Evolutionary conservation across 2,329 filamentous ascomycete genomes (phyloP).

Genomic region (Fusarium chaquense): DNA sequence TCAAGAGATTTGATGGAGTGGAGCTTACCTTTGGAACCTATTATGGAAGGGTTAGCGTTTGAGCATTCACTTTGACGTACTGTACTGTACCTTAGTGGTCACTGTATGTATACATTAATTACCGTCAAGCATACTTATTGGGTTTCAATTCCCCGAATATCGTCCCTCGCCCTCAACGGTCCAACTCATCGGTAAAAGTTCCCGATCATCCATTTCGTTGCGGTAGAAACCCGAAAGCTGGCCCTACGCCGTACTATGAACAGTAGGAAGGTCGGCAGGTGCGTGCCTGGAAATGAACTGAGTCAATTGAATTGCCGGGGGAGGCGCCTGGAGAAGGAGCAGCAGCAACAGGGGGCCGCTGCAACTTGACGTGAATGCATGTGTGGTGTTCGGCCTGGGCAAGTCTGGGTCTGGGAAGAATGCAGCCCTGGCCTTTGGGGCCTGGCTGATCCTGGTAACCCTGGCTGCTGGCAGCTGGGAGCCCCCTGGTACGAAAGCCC

Average conservation of each 20-base stretch:
- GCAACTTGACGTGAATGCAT: conserved; percentile 15
- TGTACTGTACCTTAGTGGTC: neutral
- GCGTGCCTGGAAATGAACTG: conserved; percentile 2
- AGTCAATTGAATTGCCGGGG: conserved; percentile 22
- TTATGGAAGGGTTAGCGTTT: neutral
- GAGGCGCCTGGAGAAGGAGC: conserved; percentile 7
- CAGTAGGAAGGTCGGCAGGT: neutral
- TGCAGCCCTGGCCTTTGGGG: conserved; percentile 24
- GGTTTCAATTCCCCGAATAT: conserved; percentile 21
- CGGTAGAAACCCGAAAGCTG: conserved; percentile 10
- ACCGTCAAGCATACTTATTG: neutral
- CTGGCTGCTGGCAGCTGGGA: conserved; percentile 13
- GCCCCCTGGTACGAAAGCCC: conserved; percentile 31
- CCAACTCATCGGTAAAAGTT: conserved; percentile 28
- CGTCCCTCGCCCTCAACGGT: neutral
- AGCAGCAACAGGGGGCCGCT: conserved; percentile 17
- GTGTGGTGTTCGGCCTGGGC: conserved; percentile 13
- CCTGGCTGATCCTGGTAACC: conserved; percentile 1
- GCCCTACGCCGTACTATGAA: neutral
- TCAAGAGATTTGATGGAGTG: conserved; percentile 34
- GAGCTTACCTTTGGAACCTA: conserved; percentile 17
- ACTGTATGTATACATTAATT: neutral
- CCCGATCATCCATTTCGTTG: conserved; percentile 13
- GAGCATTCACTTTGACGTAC: neutral
- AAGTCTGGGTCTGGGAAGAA: conserved; percentile 24